A percentile compares a stretch with the other conserved stretches of the same genome.
Evolutionary conservation across 768 basidiomycete species (phyloP).

Genomic region (Dentipellis fragilis): DNA sequence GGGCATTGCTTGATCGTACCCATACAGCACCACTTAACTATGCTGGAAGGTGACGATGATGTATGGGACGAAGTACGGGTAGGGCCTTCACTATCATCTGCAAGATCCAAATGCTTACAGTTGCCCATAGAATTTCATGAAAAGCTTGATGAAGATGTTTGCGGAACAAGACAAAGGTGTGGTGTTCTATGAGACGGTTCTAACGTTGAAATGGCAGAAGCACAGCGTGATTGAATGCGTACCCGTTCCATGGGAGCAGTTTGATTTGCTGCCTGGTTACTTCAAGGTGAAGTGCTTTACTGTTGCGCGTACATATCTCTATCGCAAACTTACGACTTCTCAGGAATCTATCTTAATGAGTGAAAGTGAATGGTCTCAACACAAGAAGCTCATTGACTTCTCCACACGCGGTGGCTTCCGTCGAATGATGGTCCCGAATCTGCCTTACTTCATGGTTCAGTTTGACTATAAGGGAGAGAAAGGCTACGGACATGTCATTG

Average conservation of each 20-base stretch:
- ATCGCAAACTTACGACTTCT: not conserved
- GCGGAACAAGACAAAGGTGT: constrained; percentile 90
- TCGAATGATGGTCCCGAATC: constrained; percentile 88
- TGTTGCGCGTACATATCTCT: not conserved
- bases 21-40: constrained; percentile 85
- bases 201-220: constrained; percentile 75
- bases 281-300: constrained; percentile 58
- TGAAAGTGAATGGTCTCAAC: constrained; percentile 96
- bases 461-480: constrained; percentile 98
- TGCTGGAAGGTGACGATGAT: constrained; percentile 92
- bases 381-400: constrained; percentile 96
- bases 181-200: constrained; percentile 90
- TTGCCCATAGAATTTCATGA: constrained; percentile 56
- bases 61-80: constrained; percentile 97
- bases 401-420: constrained; percentile 85
- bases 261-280: constrained; percentile 82
- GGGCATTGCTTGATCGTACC: constrained; percentile 96
- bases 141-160: constrained; percentile 93
- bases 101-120: no score
- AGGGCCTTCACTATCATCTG: constrained; percentile 18
- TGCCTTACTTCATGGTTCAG: constrained; percentile 98
- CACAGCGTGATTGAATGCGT: constrained; percentile 94
- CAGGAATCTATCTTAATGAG: constrained; percentile 91
- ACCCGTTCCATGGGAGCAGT: constrained; percentile 83
- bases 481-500: constrained; percentile 97